These are phyloP conservation scores for Colletotrichum magnum DNA, from an alignment of 2,329 filamentous ascomycete species.

Conservation along the genomic window DNA sequence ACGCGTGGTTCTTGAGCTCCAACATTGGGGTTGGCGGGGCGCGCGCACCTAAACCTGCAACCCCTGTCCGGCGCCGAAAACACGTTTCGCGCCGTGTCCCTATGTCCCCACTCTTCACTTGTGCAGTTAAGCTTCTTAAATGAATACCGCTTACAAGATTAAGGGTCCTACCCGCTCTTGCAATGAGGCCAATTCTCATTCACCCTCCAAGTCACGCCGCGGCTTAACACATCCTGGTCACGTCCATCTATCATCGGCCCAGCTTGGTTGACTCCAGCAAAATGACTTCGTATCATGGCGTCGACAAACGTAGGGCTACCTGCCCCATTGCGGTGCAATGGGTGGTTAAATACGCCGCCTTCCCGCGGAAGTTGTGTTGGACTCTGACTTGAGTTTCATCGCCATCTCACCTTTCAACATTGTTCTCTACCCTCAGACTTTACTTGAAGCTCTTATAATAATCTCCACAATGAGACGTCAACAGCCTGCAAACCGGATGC, in stretches of 20 bases:
- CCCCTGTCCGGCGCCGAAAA: too few relatives aligned
- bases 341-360: neutral
- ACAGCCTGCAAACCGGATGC: neutral
- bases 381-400: too few relatives aligned
- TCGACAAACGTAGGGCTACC: neutral
- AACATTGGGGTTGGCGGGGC: neutral
- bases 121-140: neutral
- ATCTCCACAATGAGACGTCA: neutral
- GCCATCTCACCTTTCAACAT: too few relatives aligned
- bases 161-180: neutral
- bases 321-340: neutral
- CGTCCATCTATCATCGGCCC: too few relatives aligned
- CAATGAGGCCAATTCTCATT: neutral
- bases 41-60: too few relatives aligned
- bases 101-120: neutral
- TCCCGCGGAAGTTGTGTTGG: too few relatives aligned
- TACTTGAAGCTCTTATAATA: neutral
- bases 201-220: neutral
- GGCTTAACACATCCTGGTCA: neutral
- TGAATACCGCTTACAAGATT: neutral
- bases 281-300: neutral
- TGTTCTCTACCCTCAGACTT: neutral
- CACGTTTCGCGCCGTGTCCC: too few relatives aligned
- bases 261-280: too few relatives aligned
- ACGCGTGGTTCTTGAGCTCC: slow-evolving; percentile 17